Base-by-base conservation (phyloP, 768 basidiomycete genomes). In the Hypsizygus marmoreus region DNA sequence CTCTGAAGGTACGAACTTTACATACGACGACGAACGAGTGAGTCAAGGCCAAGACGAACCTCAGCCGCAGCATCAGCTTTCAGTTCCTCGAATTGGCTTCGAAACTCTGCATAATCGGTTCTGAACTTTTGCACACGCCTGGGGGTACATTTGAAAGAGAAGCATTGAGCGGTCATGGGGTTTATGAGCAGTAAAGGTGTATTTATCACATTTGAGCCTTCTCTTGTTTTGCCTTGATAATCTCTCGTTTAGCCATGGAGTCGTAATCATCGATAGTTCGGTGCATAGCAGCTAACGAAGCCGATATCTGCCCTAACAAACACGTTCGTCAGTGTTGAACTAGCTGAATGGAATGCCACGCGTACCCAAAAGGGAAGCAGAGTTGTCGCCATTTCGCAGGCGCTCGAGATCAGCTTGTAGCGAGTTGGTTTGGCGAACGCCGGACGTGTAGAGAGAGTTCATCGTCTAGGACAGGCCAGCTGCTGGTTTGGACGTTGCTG, bases 221-320 rank as follows among this genome's bases (percentile, higher is more conserved):
- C 71, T 97, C 95, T 66, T 94, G 86, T 70, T 97, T 98, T 34
- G 90, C 84, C 56, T 90, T 92, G 41, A 98, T 94, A 61, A 97
- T 92, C 67, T 99, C 97, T 51, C 95, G 78, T 71, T 87, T 91
- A 0, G 91, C 92, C 90, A 98, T 94, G 7, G 89, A 87, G 58
- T 97, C 95, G 61, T 95, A 98, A 61, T 99, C 97, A 50, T 97
- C 95, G 52, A 98, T 86, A 43, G 97, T 94, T 46, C 97, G 73
- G 39, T 90, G 86, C 79, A 98, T 86, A 2, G 93, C 94, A 20
- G 92, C 82, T n/a, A 99, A 74, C 7, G 92, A 94, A n/a, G 95
- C 94, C 24, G 91, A 91, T 68, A 99, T 93, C 79, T 98, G 95
- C 67, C 95, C 95, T 95, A 74, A 65, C 68, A 57, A 50, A 51